These are phyloP conservation scores for Sporothrix phasma DNA, from an alignment of 2,329 filamentous ascomycete species.

Conservation along the genomic window DNA sequence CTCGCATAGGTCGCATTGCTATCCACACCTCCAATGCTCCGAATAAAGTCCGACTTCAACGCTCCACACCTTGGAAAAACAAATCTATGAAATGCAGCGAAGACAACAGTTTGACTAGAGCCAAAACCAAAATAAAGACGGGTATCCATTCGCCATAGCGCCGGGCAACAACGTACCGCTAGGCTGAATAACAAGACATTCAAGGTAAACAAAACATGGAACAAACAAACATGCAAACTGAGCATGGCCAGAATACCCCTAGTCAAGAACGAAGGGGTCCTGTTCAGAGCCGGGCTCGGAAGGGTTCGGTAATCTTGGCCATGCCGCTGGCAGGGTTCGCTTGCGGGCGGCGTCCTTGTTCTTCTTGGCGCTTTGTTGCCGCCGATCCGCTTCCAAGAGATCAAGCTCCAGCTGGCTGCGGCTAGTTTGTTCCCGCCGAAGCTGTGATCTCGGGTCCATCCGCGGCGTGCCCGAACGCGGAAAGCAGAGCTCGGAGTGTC, in stretches of 20 bases:
- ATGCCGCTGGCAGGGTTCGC: slow-evolving; percentile 1
- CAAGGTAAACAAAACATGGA: neutral
- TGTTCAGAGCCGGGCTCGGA: neutral
- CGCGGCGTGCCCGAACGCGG: neutral
- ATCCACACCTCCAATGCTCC: neutral
- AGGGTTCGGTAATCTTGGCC: too few relatives aligned
- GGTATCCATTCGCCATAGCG: neutral
- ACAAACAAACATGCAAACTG: neutral
- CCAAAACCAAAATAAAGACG: neutral
- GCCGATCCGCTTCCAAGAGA: neutral
- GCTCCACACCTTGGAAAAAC: too few relatives aligned
- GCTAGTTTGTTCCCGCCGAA: neutral
- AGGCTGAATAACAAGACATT: neutral
- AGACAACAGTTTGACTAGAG: neutral
- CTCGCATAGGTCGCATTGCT: neutral
- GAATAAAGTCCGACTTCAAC: neutral
- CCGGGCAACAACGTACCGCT: neutral
- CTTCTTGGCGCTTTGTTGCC: neutral
- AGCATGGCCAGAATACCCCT: neutral
- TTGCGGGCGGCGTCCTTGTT: neutral
- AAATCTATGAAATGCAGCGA: neutral
- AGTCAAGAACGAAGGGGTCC: slow-evolving; percentile 13
- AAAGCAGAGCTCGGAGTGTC: neutral
- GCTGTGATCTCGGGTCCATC: slow-evolving; percentile 1
- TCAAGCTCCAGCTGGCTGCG: neutral